Evolutionary conservation across 2,329 filamentous ascomycete species (phyloP), one percentile per base, ranked within the genome.

Genomic region (Graphiopsis chlorocephala): DNA sequence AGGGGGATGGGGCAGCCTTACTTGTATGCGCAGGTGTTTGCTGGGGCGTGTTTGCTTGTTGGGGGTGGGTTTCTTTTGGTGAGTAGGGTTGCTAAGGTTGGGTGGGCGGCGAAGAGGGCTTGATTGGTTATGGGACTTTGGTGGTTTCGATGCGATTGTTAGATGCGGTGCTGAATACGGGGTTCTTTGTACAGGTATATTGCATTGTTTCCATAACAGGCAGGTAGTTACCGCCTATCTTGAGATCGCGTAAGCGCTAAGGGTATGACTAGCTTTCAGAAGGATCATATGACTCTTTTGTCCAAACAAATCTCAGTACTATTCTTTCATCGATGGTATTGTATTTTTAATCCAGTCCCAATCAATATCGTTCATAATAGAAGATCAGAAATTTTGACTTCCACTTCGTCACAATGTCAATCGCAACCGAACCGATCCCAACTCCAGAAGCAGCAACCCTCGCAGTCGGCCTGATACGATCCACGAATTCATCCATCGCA

Each of bases 21-120:
- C 61, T 45, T 72, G 50, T 67, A 64, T 15, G 72, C 70, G 31
- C 72, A 72, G 65, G 35, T 67, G 14, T 72, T 72, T 65, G 67
- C 70, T 23, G 67, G 52, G 7, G 33, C 63, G 15, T 66, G 65
- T 61, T 62, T 73, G 64, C 26, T 70, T 23, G 25, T 70, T n/a
- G 71, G 69, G 4, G 72, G 67, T 8, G 20, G 31, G n/a, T 65
- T 72, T 15, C 50, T 72, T 33, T 53, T 72, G 25, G 66, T 56
- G 23, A 70, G 68, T 59, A 57, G 72, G 25, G 68, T 71, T 12
- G 65, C 64, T 33, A 71, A 65, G 55, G 58, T 64, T 63, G 72
- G 72, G 17, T 71, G 70, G 68, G 56, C 29, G 31, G 69, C 68
- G 26, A 66, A 53, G 42, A 58, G 68, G 33, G 66, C 67, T 15